Base-by-base conservation (phyloP, 495 filamentous ascomycete species). In the Chaetomium cochliodes region DNA sequence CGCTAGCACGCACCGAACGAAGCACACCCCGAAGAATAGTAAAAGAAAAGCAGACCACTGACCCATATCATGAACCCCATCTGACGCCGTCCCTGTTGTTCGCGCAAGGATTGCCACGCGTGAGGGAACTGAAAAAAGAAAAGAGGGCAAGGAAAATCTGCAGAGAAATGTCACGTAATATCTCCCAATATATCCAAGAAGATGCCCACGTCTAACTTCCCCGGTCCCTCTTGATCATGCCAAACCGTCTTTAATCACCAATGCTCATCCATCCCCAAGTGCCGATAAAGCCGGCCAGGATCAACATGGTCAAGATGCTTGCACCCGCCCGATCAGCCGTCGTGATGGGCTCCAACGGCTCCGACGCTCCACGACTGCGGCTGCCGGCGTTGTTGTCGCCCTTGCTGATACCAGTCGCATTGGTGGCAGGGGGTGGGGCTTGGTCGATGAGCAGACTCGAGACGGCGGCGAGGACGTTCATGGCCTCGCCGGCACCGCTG, bases 401-500 rank as follows among this genome's bases (percentile, higher is more conserved):
- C 57, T 63, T 67, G 58, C 69, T 76, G 15, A 63, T 72, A 8
- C 73, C 70, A 5, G 67, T 68, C 20, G 16, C 13, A 46, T 74
- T 71, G n/a, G 71, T 76, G 4, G 64, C 64, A 1, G 71, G 74
- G 5, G 67, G 58, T 0, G 58, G 33, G 2, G 67, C 67, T 12
- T 73, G 13, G 5, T 65, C 60, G 33, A 82, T 73, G 7, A 88
- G 64, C 51, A 83, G 72, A 9, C 84, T 83, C 54, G 82, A 78
- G 8, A 93, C 79, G 13, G 88, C 84, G 51, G 83, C 84, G 47
- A 93, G 75, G 0, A 85, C 90, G 60, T 79, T 82, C 82, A 92
- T 86, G 68, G 88, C 81, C 77, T 92, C 85, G 4, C 89, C 88
- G 0, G 86, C 82, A 6, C 88, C 87, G 22, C 67, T 75, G 6